A percentile compares a stretch with the other conserved stretches of the same genome.
These are phyloP conservation scores for Monosporascus cannonballus DNA, from an alignment of 2,329 filamentous ascomycete species.

Conservation along the genomic window DNA sequence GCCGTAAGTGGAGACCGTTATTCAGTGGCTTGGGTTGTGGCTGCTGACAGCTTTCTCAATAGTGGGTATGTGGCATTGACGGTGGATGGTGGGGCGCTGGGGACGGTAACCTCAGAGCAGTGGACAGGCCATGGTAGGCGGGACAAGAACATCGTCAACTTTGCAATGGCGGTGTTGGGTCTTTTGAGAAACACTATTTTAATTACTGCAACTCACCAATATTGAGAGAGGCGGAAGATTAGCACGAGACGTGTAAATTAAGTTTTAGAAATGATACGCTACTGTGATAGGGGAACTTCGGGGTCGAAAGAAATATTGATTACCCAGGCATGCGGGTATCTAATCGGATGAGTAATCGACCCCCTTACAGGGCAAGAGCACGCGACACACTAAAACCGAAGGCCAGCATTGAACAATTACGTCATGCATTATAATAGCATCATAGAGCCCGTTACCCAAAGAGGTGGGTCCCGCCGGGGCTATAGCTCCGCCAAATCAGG, in stretches of 20 bases:
- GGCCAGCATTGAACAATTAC: too few species aligned
- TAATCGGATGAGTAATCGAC: too few species aligned
- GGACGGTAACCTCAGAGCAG: slow-evolving; percentile 46
- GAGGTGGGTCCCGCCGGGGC: neutral
- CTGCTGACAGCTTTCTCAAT: slow-evolving; percentile 19
- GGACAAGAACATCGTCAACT: slow-evolving; percentile 56
- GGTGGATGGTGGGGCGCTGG: slow-evolving; percentile 43
- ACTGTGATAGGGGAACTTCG: too few species aligned
- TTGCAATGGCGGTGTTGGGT: slow-evolving; percentile 51
- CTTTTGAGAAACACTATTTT: slow-evolving; percentile 49
- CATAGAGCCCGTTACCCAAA: neutral
- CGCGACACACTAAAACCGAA: too few species aligned
- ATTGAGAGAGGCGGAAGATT: slow-evolving; percentile 21
- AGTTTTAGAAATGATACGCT: too few species aligned
- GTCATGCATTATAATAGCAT: neutral
- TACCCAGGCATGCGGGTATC: too few species aligned
- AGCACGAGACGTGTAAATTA: slow-evolving; percentile 32
- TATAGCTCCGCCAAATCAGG: neutral
- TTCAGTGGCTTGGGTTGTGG: neutral
- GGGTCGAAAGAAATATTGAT: too few species aligned
- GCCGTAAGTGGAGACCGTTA: slow-evolving; percentile 30
- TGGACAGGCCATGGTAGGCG: slow-evolving; percentile 47
- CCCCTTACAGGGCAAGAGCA: too few species aligned
- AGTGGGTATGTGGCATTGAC: slow-evolving; percentile 56
- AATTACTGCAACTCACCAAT: slow-evolving; percentile 1